These are phyloP conservation scores for Apiospora marii DNA, from an alignment of 2,329 filamentous ascomycete species.

Conservation along the genomic window DNA sequence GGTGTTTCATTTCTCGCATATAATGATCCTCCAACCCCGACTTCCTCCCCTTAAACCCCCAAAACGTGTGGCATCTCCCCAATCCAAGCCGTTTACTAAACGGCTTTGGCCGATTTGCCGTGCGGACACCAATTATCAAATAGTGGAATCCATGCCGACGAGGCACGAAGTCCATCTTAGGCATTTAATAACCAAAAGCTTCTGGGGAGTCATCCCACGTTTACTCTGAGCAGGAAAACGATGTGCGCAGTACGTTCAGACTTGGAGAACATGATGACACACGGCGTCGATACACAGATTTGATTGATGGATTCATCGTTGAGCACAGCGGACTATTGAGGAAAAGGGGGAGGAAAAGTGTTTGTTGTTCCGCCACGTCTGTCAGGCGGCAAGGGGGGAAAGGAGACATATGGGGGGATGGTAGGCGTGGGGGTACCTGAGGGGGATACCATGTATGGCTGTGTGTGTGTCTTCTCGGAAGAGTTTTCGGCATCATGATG, in stretches of 20 bases:
- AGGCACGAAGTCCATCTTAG: constrained; percentile 1
- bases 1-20: constrained; percentile 7
- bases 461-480: constrained; percentile 9
- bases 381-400: not conserved
- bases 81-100: not conserved
- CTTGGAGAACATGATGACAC: not conserved
- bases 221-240: not conserved
- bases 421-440: not conserved
- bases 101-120: constrained; percentile 1
- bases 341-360: not conserved
- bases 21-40: constrained; percentile 5
- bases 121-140: not conserved
- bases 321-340: not conserved
- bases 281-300: not conserved
- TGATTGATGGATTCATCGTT: not conserved
- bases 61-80: constrained; percentile 15
- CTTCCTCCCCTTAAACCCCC: not conserved
- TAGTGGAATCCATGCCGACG: not conserved
- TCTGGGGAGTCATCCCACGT: not conserved
- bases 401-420: not conserved
- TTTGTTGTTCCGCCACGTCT: constrained; percentile 1
- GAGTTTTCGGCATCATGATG: constrained; percentile 15
- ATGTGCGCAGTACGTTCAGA: not conserved
- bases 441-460: not conserved
- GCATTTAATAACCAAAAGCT: constrained; percentile 12